These are phyloP conservation scores for Fusarium pseudocircinatum DNA, from an alignment of 2,329 filamentous ascomycete species.

Conservation along the genomic window DNA sequence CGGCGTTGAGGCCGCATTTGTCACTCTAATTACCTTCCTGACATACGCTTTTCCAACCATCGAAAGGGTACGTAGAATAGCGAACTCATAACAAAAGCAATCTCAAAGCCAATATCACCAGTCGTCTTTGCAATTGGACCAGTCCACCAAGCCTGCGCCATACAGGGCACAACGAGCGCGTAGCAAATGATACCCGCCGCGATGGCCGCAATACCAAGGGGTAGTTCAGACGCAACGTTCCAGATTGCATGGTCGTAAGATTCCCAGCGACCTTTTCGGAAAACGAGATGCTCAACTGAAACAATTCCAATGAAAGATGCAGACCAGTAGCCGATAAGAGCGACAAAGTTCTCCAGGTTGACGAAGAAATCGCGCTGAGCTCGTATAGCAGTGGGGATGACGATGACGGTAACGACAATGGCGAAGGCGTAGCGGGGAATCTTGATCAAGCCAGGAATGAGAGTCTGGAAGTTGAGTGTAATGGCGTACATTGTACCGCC, in stretches of 20 bases:
- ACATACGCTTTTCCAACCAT: conserved; percentile 54
- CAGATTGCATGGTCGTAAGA: conserved; percentile 59
- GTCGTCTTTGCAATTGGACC: conserved; percentile 68
- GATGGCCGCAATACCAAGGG: conserved; percentile 59
- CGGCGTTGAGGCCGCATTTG: conserved; percentile 6
- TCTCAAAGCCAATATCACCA: conserved; percentile 73
- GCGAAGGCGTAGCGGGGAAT: conserved; percentile 68
- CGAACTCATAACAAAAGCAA: conserved; percentile 64
- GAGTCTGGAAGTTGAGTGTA: conserved; percentile 71
- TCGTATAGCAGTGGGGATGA: conserved; percentile 67
- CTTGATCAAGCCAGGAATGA: conserved; percentile 64
- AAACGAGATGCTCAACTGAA: conserved; percentile 58
- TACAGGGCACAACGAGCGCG: conserved; percentile 65
- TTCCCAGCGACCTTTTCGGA: conserved; percentile 55
- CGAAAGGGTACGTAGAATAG: conserved; percentile 60
- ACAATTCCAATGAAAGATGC: conserved; percentile 64
- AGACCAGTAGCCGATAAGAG: conserved; percentile 68
- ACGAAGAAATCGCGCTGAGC: conserved; percentile 66
- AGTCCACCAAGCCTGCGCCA: conserved; percentile 69
- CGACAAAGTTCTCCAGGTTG: conserved; percentile 66
- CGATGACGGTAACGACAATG: conserved; percentile 65
- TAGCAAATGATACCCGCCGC: conserved; percentile 57
- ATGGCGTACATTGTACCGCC: conserved; percentile 69
- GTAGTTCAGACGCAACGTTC: conserved; percentile 57
- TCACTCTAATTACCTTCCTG: conserved; percentile 32